Conservation (phyloP, 257 asterid genomes). For the Lantana camara region DNA sequence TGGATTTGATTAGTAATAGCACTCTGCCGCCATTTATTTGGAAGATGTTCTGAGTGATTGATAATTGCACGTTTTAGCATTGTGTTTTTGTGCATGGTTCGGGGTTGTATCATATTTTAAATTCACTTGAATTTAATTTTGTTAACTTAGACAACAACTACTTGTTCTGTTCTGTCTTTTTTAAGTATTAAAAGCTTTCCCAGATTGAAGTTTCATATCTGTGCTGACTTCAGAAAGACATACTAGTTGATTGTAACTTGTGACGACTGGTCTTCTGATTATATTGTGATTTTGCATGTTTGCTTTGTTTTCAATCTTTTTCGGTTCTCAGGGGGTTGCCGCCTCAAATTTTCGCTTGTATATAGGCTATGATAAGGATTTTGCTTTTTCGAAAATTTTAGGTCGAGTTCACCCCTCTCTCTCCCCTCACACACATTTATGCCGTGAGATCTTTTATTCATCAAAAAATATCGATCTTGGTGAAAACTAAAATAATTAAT, state of each 20-base stretch:
- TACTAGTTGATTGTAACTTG: neutral
- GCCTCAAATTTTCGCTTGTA: no score
- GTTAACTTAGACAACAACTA: neutral
- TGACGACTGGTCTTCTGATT: no score
- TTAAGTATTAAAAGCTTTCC: neutral
- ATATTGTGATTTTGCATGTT: no score
- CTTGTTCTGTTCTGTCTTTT: neutral
- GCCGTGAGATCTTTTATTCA: no score
- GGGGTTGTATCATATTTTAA: conserved; percentile 9
- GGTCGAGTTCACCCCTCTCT: no score
- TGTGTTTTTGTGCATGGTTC: conserved; percentile 16
- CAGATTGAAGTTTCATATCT: neutral
- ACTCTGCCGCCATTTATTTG: neutral
- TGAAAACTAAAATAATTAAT: no score
- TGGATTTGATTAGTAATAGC: conserved; percentile 1
- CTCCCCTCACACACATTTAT: no score
- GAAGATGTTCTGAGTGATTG: neutral
- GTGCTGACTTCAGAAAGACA: neutral
- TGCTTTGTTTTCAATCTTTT: no score
- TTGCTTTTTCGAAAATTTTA: no score
- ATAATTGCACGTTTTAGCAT: conserved; percentile 15
- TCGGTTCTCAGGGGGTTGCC: no score
- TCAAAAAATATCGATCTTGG: no score
- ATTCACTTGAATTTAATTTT: neutral
- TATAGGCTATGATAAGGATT: no score